Conservation (phyloP, 345 rosid genomes). For the Hibiscus trionum region DNA sequence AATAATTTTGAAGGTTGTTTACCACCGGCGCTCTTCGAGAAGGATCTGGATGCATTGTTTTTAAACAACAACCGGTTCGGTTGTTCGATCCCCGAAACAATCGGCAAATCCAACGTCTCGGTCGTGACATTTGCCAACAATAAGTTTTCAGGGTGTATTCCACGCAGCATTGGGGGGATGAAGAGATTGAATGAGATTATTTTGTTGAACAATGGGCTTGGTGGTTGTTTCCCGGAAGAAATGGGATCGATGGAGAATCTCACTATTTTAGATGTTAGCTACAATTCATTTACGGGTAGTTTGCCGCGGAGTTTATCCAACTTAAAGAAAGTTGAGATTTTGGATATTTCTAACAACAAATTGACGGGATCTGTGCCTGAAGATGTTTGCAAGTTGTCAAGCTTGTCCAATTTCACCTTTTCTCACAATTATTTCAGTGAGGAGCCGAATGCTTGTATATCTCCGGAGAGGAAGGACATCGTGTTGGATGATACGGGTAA, state of each 20-base stretch:
- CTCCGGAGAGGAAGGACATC: conserved; percentile 20
- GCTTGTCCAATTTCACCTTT: conserved; percentile 42
- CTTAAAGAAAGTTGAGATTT: conserved; percentile 24
- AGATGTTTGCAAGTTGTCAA: conserved; percentile 51
- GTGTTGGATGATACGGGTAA: conserved; percentile 43
- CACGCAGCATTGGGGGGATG: conserved; percentile 62
- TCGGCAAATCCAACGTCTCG: conserved; percentile 52
- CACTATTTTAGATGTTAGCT: conserved; percentile 51
- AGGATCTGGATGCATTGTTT: conserved; percentile 55
- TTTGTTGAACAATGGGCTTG: conserved; percentile 39
- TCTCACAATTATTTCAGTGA: conserved; percentile 52
- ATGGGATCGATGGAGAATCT: conserved; percentile 42
- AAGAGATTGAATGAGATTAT: conserved; percentile 50
- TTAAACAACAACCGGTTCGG: conserved; percentile 72
- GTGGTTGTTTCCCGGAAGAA: conserved; percentile 76
- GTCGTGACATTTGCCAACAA: conserved; percentile 63
- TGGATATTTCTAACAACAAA: conserved; percentile 46
- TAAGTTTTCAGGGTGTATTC: conserved; percentile 66
- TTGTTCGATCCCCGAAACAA: conserved; percentile 47
- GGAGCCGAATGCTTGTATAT: conserved; percentile 37
- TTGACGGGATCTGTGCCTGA: conserved; percentile 52
- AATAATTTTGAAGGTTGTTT: conserved; percentile 69
- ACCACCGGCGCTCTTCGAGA: conserved; percentile 45
- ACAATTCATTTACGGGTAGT: conserved; percentile 42
- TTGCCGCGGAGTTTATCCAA: conserved; percentile 32